A percentile compares a stretch with the other conserved stretches of the same genome.
These are phyloP conservation scores for Collariella sp. DNA, from an alignment of 495 filamentous ascomycete genomes.

Conservation along the genomic window DNA sequence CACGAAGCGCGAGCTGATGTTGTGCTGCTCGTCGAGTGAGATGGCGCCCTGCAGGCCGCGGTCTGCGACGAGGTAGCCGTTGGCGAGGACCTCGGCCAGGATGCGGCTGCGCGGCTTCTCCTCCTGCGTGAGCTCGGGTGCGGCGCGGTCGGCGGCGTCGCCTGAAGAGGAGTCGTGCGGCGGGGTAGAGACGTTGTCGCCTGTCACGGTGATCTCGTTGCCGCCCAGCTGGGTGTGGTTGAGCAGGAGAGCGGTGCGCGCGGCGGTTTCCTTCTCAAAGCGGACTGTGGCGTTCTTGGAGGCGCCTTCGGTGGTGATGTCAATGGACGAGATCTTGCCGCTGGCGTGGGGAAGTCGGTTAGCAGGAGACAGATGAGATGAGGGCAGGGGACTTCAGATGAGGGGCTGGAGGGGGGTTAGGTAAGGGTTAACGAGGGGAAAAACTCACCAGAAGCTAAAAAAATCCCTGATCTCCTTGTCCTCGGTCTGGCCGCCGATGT, in stretches of 20 bases:
- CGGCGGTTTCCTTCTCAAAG: conserved; percentile 92
- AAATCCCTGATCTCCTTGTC: conserved; percentile 92
- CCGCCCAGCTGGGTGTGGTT: conserved; percentile 88
- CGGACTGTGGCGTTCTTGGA: conserved; percentile 79
- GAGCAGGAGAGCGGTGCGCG: conserved; percentile 91
- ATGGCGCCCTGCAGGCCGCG: conserved; percentile 77
- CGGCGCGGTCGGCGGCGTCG: conserved; percentile 48
- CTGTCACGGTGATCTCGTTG: conserved; percentile 68
- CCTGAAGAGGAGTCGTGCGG: conserved; percentile 26
- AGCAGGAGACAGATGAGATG: not conserved
- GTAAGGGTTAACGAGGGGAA: not conserved
- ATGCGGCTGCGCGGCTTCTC: conserved; percentile 92
- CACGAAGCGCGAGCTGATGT: conserved; percentile 70
- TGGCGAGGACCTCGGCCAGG: conserved; percentile 88
- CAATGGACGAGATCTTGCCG: conserved; percentile 80
- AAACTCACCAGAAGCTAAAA: conserved; percentile 91
- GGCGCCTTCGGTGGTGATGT: conserved; percentile 59
- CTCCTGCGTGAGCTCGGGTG: conserved; percentile 64
- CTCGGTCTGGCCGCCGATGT: conserved; percentile 68
- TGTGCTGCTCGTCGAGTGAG: conserved; percentile 82
- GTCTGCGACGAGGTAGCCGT: conserved; percentile 85
- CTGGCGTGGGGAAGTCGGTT: conserved; percentile 45
- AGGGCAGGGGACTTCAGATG: not conserved
- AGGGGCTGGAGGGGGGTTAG: not conserved
- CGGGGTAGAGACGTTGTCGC: conserved; percentile 48